A percentile compares a stretch with the other conserved stretches of the same genome.
Conservation (phyloP, 257 asterid genomes). For the Ilex asprella region DNA sequence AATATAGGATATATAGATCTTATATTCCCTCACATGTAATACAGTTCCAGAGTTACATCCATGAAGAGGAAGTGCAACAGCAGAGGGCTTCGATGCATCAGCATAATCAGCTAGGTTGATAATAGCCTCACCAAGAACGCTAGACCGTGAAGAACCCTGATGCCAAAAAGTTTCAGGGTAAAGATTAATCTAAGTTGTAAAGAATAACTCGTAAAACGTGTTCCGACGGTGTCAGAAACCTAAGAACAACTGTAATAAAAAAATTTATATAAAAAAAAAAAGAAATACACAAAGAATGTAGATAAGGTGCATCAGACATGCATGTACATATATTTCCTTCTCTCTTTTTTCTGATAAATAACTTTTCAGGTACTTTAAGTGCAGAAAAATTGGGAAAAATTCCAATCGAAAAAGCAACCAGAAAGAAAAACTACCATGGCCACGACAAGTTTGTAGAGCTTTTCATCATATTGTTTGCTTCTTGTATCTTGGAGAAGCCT, state of each 20-base stretch:
- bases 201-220: not conserved
- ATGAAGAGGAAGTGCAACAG: slow-evolving; percentile 68
- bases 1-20: not conserved
- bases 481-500: slow-evolving; percentile 89
- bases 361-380: too few relatives aligned
- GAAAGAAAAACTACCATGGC: slow-evolving; percentile 62
- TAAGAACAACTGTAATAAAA: not conserved
- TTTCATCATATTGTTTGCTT: slow-evolving; percentile 81
- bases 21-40: slow-evolving; percentile 60
- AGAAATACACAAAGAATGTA: not conserved
- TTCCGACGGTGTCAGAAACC: not conserved
- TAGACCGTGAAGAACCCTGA: slow-evolving; percentile 94
- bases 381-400: not conserved
- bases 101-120: slow-evolving; percentile 89
- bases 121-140: slow-evolving; percentile 84
- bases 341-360: too few relatives aligned
- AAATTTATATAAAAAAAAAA: too few relatives aligned
- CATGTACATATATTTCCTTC: not conserved
- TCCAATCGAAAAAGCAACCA: slow-evolving; percentile 5
- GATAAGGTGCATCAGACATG: not conserved
- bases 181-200: slow-evolving; percentile 2
- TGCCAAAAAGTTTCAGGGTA: slow-evolving; percentile 16
- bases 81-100: slow-evolving; percentile 75
- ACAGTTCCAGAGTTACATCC: slow-evolving; percentile 79
- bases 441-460: slow-evolving; percentile 86